Evolutionary conservation across 2,329 filamentous ascomycete genomes (phyloP).

Genomic region (Claviceps spartinae): DNA sequence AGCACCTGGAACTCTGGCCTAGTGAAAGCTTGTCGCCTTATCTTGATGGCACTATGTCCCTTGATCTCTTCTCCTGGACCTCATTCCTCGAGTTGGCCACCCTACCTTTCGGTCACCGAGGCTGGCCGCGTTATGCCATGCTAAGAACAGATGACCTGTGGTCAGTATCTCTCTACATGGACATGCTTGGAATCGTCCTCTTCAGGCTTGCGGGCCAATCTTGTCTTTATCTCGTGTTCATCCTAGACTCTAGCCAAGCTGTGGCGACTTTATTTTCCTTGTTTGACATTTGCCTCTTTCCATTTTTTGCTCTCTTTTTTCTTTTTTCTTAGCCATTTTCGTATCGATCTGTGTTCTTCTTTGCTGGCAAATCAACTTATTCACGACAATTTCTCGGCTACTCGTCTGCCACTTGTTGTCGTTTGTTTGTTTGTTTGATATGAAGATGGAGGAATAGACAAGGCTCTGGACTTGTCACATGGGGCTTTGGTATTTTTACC

Average conservation of each 20-base stretch:
- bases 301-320: slow-evolving; percentile 9
- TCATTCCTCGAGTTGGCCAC: background rate
- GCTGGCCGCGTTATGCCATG: slow-evolving; percentile 3
- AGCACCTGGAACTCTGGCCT: background rate
- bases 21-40: background rate
- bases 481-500: no score
- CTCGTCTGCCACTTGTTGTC: background rate
- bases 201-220: slow-evolving; percentile 9
- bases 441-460: background rate
- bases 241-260: slow-evolving; percentile 21
- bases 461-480: background rate
- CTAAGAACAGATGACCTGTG: slow-evolving; percentile 13
- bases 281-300: slow-evolving; percentile 3
- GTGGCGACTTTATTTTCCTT: slow-evolving; percentile 14
- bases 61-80: background rate
- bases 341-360: background rate
- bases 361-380: slow-evolving; percentile 14
- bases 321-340: slow-evolving; percentile 4
- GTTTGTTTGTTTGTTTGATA: background rate
- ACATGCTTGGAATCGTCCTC: slow-evolving; percentile 20
- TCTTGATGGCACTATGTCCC: background rate
- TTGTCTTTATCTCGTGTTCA: slow-evolving; percentile 18
- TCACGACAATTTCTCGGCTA: slow-evolving; percentile 10
- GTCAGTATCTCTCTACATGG: slow-evolving; percentile 16
- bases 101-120: background rate